Conservation (phyloP, 441 rosid species). For the Arabidopsis hybrid region DNA sequence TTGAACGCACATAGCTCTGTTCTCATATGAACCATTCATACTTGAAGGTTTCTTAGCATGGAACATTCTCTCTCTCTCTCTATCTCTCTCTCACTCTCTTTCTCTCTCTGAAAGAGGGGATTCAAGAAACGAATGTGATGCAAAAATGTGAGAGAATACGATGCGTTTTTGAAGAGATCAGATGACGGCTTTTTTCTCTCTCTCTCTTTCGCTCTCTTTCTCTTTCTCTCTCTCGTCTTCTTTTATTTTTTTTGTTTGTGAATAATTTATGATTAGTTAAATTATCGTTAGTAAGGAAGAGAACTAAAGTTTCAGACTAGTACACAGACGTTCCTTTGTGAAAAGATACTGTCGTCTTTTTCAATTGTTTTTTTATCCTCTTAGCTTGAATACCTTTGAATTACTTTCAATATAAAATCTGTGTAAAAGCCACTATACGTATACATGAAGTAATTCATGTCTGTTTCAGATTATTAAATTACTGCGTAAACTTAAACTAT, state of each 20-base stretch:
- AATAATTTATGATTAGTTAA: background rate
- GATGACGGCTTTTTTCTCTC: slow-evolving; percentile 41
- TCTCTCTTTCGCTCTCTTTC: too few species aligned
- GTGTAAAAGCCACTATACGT: slow-evolving; percentile 31
- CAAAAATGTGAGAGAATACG: slow-evolving; percentile 78
- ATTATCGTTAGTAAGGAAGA: slow-evolving; percentile 23
- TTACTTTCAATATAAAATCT: slow-evolving; percentile 33
- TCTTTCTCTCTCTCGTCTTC: slow-evolving; percentile 28
- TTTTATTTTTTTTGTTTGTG: slow-evolving; percentile 1
- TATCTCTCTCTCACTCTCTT: slow-evolving; percentile 41
- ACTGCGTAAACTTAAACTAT: background rate
- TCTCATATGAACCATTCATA: slow-evolving; percentile 89
- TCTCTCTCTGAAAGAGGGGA: slow-evolving; percentile 53
- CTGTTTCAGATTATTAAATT: slow-evolving; percentile 16
- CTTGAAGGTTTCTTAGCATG: slow-evolving; percentile 87
- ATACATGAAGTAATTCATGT: slow-evolving; percentile 42
- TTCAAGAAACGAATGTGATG: slow-evolving; percentile 83
- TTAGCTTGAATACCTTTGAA: slow-evolving; percentile 29
- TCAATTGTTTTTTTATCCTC: slow-evolving; percentile 33
- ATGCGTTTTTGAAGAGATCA: slow-evolving; percentile 72
- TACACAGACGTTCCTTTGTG: slow-evolving; percentile 48
- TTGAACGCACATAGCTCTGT: slow-evolving; percentile 89
- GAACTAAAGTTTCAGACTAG: slow-evolving; percentile 39
- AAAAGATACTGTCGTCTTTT: slow-evolving; percentile 50
- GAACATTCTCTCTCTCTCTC: slow-evolving; percentile 74